These are phyloP conservation scores for Naematelia aurantialba DNA, from an alignment of 768 basidiomycete genomes.

Conservation along the genomic window DNA sequence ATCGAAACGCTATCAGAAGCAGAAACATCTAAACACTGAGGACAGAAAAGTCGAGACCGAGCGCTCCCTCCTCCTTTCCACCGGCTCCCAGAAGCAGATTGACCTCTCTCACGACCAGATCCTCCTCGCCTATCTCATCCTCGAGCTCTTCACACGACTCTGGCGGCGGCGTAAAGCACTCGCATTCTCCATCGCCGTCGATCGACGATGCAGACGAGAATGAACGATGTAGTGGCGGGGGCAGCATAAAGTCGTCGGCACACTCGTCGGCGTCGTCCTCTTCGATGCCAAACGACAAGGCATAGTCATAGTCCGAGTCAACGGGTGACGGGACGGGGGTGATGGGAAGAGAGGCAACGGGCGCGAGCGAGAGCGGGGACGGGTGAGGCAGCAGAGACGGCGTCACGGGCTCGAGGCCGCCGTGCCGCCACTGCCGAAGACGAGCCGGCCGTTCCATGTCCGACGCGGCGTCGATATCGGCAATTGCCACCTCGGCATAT, in stretches of 20 bases:
- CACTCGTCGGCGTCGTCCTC: slow-evolving; percentile 5
- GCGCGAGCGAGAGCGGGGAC: neutral
- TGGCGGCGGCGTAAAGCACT: slow-evolving; percentile 27
- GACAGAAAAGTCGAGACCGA: neutral
- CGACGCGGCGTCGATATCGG: slow-evolving; percentile 9
- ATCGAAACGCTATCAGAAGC: too few species aligned
- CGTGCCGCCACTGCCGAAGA: slow-evolving; percentile 1
- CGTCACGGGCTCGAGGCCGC: neutral
- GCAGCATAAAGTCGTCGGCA: slow-evolving; percentile 23
- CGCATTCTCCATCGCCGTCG: slow-evolving; percentile 9
- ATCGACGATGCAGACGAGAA: slow-evolving; percentile 16
- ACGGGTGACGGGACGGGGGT: neutral
- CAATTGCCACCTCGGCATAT: slow-evolving; percentile 9
- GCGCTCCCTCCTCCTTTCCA: neutral
- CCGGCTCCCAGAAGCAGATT: slow-evolving; percentile 3
- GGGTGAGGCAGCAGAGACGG: slow-evolving; percentile 2
- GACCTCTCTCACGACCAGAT: slow-evolving; percentile 4
- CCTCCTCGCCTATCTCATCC: neutral
- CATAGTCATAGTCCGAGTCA: neutral
- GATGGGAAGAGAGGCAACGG: slow-evolving; percentile 3
- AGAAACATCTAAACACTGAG: too few species aligned
- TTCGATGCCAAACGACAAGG: neutral
- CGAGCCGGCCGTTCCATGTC: neutral
- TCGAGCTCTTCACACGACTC: slow-evolving; percentile 16
- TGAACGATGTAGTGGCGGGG: slow-evolving; percentile 33